phyloP scores from a whole-genome alignment of 371 early-diverging fungal genomes.

The Haplosporangium sp. region DNA sequence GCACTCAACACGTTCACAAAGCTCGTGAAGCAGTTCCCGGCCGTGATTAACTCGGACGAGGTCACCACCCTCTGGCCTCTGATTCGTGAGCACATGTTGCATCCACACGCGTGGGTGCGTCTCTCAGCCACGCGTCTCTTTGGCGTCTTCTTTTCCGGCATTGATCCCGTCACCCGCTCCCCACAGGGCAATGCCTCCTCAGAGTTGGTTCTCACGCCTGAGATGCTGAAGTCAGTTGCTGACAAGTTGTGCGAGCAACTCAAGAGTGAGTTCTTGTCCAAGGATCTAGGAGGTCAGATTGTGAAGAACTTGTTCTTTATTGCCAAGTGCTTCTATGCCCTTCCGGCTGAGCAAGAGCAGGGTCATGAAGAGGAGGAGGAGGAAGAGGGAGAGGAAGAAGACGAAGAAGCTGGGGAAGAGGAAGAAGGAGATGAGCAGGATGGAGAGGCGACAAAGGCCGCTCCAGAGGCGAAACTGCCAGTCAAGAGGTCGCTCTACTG shows the following conservation, averaged over 20 bases:
- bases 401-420: conserved; percentile 59
- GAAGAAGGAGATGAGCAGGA: conserved; percentile 55
- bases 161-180: conserved; percentile 67
- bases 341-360: conserved; percentile 25
- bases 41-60: conserved; percentile 58
- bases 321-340: conserved; percentile 76
- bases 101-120: conserved; percentile 94
- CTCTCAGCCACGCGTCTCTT: conserved; percentile 75
- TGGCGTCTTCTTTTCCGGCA: conserved; percentile 80
- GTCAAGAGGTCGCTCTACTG: conserved; percentile 65
- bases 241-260: conserved; percentile 78
- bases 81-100: conserved; percentile 69
- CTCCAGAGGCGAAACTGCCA: conserved; percentile 39
- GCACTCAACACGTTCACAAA: conserved; percentile 82
- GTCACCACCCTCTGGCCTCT: conserved; percentile 66
- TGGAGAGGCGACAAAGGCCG: conserved; percentile 33
- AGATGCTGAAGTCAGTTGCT: conserved; percentile 65
- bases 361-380: conserved; percentile 30
- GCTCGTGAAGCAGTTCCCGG: conserved; percentile 67
- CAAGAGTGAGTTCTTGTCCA: conserved; percentile 72
- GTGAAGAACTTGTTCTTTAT: conserved; percentile 95
- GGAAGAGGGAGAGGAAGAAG: conserved; percentile 50
- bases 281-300: conserved; percentile 87
- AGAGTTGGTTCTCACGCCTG: conserved; percentile 60
- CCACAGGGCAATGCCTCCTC: conserved; percentile 52